Conservation (phyloP, 257 asterid genomes). For the Solanum chilense region DNA sequence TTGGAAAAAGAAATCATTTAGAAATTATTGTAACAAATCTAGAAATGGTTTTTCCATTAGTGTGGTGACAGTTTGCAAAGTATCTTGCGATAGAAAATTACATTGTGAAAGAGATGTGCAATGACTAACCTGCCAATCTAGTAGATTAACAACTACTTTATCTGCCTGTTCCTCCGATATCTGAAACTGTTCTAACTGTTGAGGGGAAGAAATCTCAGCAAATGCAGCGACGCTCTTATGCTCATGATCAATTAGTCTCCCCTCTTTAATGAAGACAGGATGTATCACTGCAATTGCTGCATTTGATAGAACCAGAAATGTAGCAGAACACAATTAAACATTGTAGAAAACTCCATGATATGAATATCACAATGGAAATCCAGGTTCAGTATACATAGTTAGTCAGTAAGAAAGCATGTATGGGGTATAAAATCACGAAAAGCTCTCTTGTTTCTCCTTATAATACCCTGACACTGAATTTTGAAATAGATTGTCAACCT, state of each 20-base stretch:
- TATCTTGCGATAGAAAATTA: background rate
- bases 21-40: background rate
- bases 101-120: background rate
- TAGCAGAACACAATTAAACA: background rate
- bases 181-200: constrained; percentile 51
- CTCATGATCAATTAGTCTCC: constrained; percentile 37
- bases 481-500: background rate
- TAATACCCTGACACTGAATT: background rate
- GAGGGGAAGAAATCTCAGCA: constrained; percentile 55
- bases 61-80: background rate
- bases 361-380: background rate
- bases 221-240: constrained; percentile 35
- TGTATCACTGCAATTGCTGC: constrained; percentile 59
- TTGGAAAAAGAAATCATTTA: background rate
- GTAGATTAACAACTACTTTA: constrained; percentile 49
- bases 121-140: constrained; percentile 68
- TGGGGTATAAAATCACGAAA: background rate
- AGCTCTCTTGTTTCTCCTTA: background rate
- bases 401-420: background rate
- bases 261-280: constrained; percentile 63
- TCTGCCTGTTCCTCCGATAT: constrained; percentile 31
- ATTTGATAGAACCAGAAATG: constrained; percentile 12
- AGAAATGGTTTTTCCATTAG: background rate
- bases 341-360: background rate
- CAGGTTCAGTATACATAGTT: background rate